Percentiles rank a stretch among this genome's conserved stretches.
phyloP scores from a whole-genome alignment of 75 land plant species.

The Pinus albicaulis region DNA sequence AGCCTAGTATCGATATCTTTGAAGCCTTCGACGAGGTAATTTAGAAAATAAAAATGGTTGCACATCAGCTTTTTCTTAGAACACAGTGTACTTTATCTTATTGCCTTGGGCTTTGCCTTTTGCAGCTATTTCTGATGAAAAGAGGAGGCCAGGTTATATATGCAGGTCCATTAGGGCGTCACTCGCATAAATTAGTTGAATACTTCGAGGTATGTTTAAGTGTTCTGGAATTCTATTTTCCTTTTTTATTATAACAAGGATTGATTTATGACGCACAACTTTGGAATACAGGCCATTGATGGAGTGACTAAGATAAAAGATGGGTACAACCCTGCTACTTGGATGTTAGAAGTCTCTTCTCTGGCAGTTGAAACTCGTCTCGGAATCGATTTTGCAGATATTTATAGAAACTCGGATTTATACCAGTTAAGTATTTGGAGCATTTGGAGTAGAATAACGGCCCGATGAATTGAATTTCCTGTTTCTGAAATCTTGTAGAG shows the following conservation, averaged over 20 bases:
- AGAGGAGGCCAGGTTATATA: conserved; percentile 66
- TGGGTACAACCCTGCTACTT: conserved; percentile 74
- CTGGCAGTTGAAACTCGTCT: conserved; percentile 37
- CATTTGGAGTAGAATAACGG: too few species aligned
- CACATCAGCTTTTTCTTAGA: too few species aligned
- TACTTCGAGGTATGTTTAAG: conserved; percentile 40
- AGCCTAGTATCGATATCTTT: conserved; percentile 71
- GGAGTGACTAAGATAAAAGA: conserved; percentile 58
- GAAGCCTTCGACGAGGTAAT: conserved; percentile 66
- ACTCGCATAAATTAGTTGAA: conserved; percentile 43
- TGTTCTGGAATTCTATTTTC: too few species aligned
- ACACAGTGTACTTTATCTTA: too few species aligned
- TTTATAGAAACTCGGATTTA: conserved; percentile 49
- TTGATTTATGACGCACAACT: too few species aligned
- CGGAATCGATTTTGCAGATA: conserved; percentile 57
- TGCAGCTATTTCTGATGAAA: conserved; percentile 60
- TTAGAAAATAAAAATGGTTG: too few species aligned
- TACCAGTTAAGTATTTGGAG: conserved; percentile 27
- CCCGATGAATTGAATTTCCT: too few species aligned
- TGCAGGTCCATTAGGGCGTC: conserved; percentile 45
- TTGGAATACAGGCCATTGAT: too few species aligned
- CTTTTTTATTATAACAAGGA: too few species aligned
- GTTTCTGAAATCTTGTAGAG: too few species aligned
- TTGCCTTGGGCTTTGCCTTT: background rate
- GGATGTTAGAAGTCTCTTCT: conserved; percentile 68